These are phyloP conservation scores for Pichia paraexigua DNA, from an alignment of 805 yeast genomes.

Conservation along the genomic window DNA sequence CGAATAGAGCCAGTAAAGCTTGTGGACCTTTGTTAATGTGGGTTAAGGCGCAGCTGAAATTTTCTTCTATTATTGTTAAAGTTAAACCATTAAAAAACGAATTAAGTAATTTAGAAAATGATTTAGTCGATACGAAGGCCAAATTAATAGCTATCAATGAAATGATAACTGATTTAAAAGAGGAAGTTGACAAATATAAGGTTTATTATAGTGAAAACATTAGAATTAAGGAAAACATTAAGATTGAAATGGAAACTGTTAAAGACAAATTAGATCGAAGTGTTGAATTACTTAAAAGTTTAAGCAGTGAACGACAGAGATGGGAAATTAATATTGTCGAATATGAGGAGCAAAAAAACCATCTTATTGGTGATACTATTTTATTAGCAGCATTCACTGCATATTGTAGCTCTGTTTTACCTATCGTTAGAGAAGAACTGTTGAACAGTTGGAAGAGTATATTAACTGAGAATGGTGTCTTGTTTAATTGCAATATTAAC, in stretches of 20 bases:
- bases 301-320: constrained; percentile 60
- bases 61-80: constrained; percentile 57
- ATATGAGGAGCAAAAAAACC: constrained; percentile 38
- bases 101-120: constrained; percentile 49
- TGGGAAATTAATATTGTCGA: constrained; percentile 59
- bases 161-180: constrained; percentile 70
- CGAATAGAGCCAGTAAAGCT: constrained; percentile 85
- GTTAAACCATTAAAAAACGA: constrained; percentile 71
- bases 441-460: constrained; percentile 19
- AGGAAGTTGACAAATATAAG: constrained; percentile 61
- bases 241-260: constrained; percentile 58
- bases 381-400: constrained; percentile 53
- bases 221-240: constrained; percentile 69
- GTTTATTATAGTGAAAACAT: constrained; percentile 64
- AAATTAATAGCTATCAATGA: constrained; percentile 69
- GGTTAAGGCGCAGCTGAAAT: constrained; percentile 86
- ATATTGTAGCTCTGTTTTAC: constrained; percentile 47
- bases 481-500: constrained; percentile 24
- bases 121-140: constrained; percentile 54
- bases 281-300: constrained; percentile 47
- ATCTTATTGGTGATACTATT: constrained; percentile 57
- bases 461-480: constrained; percentile 31
- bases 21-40: constrained; percentile 88
- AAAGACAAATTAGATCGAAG: constrained; percentile 57
- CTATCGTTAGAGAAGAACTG: constrained; percentile 27